Percentiles rank a stretch among this genome's conserved stretches.
phyloP scores from a whole-genome alignment of 495 filamentous ascomycete species.

The Daldinia concentrica region DNA sequence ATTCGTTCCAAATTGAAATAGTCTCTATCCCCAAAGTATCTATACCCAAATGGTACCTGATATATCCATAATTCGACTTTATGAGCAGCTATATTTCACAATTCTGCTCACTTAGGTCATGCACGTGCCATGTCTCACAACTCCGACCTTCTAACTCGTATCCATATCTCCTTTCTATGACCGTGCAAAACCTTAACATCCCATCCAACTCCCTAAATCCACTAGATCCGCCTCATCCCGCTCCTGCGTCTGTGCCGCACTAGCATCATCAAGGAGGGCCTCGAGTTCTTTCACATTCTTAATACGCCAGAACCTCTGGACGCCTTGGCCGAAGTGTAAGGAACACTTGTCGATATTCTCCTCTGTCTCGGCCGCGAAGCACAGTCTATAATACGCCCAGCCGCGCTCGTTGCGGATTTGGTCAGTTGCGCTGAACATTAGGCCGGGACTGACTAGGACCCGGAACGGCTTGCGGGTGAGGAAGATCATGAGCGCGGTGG shows the following conservation, averaged over 20 bases:
- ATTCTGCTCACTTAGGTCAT: neutral
- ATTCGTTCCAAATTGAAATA: neutral
- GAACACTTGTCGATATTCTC: conserved; percentile 69
- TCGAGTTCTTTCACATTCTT: conserved; percentile 73
- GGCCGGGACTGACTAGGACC: conserved; percentile 72
- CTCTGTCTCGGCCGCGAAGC: conserved; percentile 83
- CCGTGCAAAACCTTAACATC: conserved; percentile 8
- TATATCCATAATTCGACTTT: neutral
- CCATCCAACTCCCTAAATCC: conserved; percentile 45
- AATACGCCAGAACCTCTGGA: conserved; percentile 77
- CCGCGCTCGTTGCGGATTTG: conserved; percentile 62
- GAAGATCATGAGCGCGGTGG: conserved; percentile 74
- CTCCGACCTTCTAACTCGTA: no score
- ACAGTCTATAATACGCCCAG: conserved; percentile 77
- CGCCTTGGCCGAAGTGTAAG: conserved; percentile 70
- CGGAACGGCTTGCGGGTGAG: conserved; percentile 72
- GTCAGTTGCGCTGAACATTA: conserved; percentile 73
- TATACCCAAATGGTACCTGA: neutral
- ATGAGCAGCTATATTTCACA: neutral
- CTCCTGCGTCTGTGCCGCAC: conserved; percentile 4
- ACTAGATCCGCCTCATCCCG: conserved; percentile 17
- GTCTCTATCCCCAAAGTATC: neutral
- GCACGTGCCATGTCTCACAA: neutral
- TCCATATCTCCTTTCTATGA: neutral
- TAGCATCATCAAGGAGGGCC: conserved; percentile 47